Base-by-base conservation (phyloP, 108 stramenopile genomes). In the Cyclotella sp. region DNA sequence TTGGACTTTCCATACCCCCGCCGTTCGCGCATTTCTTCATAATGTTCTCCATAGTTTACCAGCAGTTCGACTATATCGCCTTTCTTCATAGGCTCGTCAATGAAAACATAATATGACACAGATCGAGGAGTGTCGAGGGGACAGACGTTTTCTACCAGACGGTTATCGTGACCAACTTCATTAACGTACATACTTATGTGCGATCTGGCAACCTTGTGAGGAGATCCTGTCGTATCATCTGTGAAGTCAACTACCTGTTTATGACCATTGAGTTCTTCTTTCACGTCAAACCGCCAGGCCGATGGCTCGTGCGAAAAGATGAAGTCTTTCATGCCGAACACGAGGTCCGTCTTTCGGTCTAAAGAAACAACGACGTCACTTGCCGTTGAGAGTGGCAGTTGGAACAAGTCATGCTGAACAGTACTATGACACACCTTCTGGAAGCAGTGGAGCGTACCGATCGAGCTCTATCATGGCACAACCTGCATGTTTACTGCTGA, bases 171-270 rank as follows among this genome's bases (percentile, higher is more conserved):
- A 0, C 82, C 82, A 46, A 78, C 77, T 63, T 83, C 82, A 51
- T 83, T 83, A 0, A 83, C 82, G 34, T 83, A 83, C 82, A 79
- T 79, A 9, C 47, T 41, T 22, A 73, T 27, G 47, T 79, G 53
- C 41, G 61, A 46, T 65, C 49, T 45, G 14, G 82, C 82, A 21
- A 29, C 67, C 15, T 41, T 44, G 58, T 83, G 82, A 39, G 82
- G 75, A 10, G 67, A 64, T 14, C 82, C 82, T 0, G 78, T 79
- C 7, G 63, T 46, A 22, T 83, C 82, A 59, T 69, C 68, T 9
- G 82, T 83, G 63, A 83, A 75, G 53, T 83, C 82, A 18, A 83
- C 70, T 9, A 78, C 79, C 40, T 79, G 74, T 13, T 68, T 68
- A 4, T 76, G 39, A 4, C 74, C 74, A 16, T 76, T 30, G 18